Evolutionary conservation across 2,329 filamentous ascomycete species (phyloP).

Genomic region (Pyricularia sp.): DNA sequence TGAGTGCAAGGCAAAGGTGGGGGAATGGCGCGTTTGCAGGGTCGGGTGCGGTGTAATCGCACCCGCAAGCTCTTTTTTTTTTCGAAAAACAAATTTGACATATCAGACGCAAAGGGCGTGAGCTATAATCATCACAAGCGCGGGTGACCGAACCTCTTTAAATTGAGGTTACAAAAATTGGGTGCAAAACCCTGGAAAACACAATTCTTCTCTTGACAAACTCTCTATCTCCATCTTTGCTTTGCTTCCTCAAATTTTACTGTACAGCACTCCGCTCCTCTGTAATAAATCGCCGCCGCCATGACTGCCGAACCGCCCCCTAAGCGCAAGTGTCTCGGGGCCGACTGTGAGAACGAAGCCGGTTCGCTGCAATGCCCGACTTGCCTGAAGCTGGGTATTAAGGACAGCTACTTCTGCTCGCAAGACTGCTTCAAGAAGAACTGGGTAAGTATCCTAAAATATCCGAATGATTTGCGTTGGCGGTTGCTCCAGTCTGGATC

Average conservation of each 20-base stretch:
- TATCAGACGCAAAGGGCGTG: background rate
- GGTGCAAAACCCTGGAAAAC: background rate
- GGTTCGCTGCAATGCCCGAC: slow-evolving; percentile 84
- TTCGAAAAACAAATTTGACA: background rate
- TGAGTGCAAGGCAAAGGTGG: background rate
- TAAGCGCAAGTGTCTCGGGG: slow-evolving; percentile 64
- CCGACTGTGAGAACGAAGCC: slow-evolving; percentile 77
- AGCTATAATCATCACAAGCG: background rate
- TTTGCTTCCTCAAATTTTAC: background rate
- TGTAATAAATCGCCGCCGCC: slow-evolving; percentile 10
- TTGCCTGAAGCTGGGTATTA: slow-evolving; percentile 75
- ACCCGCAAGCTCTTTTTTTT: background rate
- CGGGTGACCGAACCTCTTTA: background rate
- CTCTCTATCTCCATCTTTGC: background rate
- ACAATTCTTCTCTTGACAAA: background rate
- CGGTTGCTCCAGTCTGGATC: background rate
- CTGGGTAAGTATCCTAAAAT: slow-evolving; percentile 50
- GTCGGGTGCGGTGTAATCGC: background rate
- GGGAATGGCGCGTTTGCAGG: background rate
- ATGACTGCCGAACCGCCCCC: slow-evolving; percentile 36
- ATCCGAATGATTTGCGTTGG: background rate
- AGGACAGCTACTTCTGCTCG: slow-evolving; percentile 92
- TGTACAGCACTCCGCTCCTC: background rate
- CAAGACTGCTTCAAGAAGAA: slow-evolving; percentile 98
- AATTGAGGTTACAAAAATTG: background rate